These are phyloP conservation scores for Schoenoplectus triqueter DNA, from an alignment of 202 grass and related monocot genomes.

Conservation along the genomic window DNA sequence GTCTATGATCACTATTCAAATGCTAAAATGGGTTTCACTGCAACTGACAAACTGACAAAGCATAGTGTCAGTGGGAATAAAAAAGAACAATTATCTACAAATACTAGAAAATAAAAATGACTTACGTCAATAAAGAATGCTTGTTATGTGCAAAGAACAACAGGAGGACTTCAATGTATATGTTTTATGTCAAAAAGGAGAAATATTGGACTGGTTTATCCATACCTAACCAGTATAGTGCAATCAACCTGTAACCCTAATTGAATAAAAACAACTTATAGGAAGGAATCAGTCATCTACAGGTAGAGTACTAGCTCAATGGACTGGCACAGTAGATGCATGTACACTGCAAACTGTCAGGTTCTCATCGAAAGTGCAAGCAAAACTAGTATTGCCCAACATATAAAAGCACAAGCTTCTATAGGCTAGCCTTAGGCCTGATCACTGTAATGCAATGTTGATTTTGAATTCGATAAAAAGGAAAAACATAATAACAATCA, in stretches of 20 bases:
- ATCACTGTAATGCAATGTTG: background rate
- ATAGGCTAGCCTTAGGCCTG: background rate
- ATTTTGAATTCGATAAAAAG: background rate
- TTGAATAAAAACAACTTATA: background rate
- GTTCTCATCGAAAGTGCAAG: background rate
- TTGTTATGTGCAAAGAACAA: background rate
- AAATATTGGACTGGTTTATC: background rate
- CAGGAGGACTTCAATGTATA: background rate
- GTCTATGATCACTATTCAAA: conserved; percentile 4
- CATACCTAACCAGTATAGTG: background rate
- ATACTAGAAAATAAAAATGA: background rate
- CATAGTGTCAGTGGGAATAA: background rate
- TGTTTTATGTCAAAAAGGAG: background rate
- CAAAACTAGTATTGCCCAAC: background rate
- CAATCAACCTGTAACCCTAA: background rate
- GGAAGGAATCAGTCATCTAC: background rate
- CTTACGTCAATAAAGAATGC: background rate
- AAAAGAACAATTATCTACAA: background rate
- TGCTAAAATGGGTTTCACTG: background rate
- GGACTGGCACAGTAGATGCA: background rate
- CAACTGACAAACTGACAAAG: conserved; percentile 15
- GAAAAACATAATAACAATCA: conserved; percentile 1
- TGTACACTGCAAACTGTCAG: background rate
- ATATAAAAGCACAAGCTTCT: background rate
- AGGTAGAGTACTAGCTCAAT: background rate